Evolutionary conservation across 2,329 filamentous ascomycete species (phyloP), one percentile per base, ranked within the genome.

Genomic region (Microsporum canis): DNA sequence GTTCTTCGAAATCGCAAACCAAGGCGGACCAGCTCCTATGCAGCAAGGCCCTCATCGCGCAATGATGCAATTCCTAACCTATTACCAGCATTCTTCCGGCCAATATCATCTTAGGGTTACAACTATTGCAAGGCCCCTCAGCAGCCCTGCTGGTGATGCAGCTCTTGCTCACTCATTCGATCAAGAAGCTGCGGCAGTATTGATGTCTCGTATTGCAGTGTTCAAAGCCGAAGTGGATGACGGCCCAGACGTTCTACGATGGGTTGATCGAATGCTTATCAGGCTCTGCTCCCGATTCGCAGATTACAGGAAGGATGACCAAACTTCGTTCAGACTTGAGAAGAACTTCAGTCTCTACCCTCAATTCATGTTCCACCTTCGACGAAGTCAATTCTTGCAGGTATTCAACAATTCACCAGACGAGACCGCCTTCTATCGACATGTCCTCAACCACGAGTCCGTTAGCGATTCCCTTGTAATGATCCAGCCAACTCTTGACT

Each of bases 361-460:
- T 31, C 94, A 99, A 73, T 99, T 99, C 78, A 99, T 99, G 94
- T 99, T 99, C 81, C 94, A 99, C 75, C 82, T 99, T 63, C 88
- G 94, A 68, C 85, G 94, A 75, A 96, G 91, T 76, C 94, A 97
- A 75, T 99, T 99, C 80, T 77, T 99, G 66, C 94, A 99, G 72
- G 91, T 99, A 61, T 99, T 99, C 83, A 99, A 99, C 80, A 99
- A 97, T 75, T 97, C 92, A 0, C 94, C 94, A 5, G 94, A 99
- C 69, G 94, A 99, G 76, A 99, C 94, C 29, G 94, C 94, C n/a
- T 99, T 99, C 76, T 96, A 97, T 73, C 84, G 94, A 63, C 94
- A 99, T 71, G 91, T 99, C 2, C 81, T 99, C 65, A 95, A 97
- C 73, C 91, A 97, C 69, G 94, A 99, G 75, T 94, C 97, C 75